Base-by-base conservation (phyloP, 2,329 filamentous ascomycete species). In the Biscogniauxia sp. region DNA sequence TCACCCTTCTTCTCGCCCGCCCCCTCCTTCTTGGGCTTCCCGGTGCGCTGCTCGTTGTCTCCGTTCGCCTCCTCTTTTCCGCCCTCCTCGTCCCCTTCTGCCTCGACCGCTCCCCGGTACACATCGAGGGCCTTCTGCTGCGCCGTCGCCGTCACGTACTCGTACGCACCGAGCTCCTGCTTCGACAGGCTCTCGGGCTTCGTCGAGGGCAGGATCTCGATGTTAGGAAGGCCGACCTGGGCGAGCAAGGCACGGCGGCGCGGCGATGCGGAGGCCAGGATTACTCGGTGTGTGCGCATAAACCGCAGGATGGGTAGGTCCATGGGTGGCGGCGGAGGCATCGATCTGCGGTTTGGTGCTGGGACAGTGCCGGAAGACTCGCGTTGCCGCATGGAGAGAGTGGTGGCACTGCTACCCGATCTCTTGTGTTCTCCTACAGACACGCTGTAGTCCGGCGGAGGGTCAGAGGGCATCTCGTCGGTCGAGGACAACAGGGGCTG, bases 121-220 rank as follows among this genome's bases (percentile, higher is more conserved):
- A 98, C 91, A 53, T 90, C 84, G 51, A 92, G 83, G 55, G 89
- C 91, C 77, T 99, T 99, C 68, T 89, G 85, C 20, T 86, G 86
- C 3, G 94, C 94, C 1, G 95, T 99, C 60, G 88, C 87, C 15
- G 93, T 82, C 20, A 97, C 95, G 79, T 99, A 99, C 78, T 96
- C 93, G 74, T 91, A 90, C 0, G 95, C 92, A 0, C 88, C 86
- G 61, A 94, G 84, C 1, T 78, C 74, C 7, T 79, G 75, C 75
- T 98, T 97, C 69, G 91, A 84, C 58, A 97, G 85, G 78, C 98
- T 84, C 79, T 99, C 95, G 56, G 91, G 89, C 66, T 91, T 88
- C 57, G 84, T 88, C 51, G 92, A 97, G 17, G 95, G 92, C 62
- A 89, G 83, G 70, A 97, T 86, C 77, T 98, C 93, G 72, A 97